Conservation (phyloP, 108 stramenopile genomes). For the Aureococcus anophagefferens region DNA sequence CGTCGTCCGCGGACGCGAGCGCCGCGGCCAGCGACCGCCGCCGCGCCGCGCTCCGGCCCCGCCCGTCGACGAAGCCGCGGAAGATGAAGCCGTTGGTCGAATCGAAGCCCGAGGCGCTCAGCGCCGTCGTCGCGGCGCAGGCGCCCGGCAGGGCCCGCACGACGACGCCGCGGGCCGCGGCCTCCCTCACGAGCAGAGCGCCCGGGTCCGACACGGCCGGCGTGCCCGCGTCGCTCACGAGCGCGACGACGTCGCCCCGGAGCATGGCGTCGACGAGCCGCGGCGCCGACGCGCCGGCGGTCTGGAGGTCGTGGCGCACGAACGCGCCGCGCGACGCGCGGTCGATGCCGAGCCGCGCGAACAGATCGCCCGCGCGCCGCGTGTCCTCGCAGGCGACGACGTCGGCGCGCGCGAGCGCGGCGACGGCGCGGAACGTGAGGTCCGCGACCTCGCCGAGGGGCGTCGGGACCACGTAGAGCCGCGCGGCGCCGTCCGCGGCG, state of each 20-base stretch:
- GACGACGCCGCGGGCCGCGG: neutral
- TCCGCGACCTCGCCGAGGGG: neutral
- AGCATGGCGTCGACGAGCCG: neutral
- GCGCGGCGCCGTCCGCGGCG: no score
- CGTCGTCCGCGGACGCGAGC: no score
- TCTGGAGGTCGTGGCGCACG: neutral
- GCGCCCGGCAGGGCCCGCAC: neutral
- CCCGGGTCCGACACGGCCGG: neutral
- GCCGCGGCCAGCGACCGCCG: neutral
- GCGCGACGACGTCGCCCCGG: neutral
- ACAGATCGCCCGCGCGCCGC: neutral
- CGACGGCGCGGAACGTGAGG: neutral
- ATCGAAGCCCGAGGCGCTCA: neutral
- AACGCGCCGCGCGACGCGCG: neutral
- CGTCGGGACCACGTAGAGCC: neutral
- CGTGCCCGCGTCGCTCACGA: neutral
- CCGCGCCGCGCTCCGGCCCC: neutral
- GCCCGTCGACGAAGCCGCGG: neutral
- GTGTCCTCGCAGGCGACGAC: neutral
- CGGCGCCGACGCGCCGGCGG: neutral
- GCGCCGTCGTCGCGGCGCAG: neutral
- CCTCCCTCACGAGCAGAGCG: neutral
- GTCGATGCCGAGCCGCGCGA: neutral
- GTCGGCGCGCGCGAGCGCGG: neutral
- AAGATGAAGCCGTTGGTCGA: neutral